Conservation (phyloP, 495 filamentous ascomycete species). For the Penicillium odoratum region DNA sequence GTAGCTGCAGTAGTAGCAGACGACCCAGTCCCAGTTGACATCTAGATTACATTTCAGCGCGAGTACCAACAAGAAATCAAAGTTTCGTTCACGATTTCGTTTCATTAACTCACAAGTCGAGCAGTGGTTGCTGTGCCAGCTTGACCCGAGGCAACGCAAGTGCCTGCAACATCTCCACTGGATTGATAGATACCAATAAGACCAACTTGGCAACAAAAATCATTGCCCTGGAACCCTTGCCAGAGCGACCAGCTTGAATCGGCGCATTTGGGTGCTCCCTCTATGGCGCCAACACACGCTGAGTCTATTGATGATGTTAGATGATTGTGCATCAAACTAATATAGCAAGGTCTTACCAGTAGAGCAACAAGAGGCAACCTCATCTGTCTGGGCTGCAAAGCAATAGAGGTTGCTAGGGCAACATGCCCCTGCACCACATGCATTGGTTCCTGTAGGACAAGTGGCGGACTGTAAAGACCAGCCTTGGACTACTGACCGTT, state of each 20-base stretch:
- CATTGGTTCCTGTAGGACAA: constrained; percentile 15
- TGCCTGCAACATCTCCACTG: constrained; percentile 16
- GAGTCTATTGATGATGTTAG: constrained; percentile 3
- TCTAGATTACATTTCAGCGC: not conserved
- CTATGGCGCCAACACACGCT: constrained; percentile 19
- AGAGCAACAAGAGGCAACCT: constrained; percentile 24
- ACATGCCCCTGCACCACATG: constrained; percentile 21
- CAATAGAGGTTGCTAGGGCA: constrained; percentile 20
- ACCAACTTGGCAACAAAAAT: constrained; percentile 22
- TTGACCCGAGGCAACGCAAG: constrained; percentile 17
- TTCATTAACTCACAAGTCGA: not conserved
- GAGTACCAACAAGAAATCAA: not conserved
- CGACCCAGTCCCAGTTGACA: constrained; percentile 4
- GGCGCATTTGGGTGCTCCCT: constrained; percentile 19
- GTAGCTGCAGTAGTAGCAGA: not conserved
- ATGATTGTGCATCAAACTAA: not conserved
- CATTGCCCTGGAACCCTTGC: constrained; percentile 21
- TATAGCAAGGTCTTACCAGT: constrained; percentile 9
- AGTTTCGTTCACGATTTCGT: not conserved
- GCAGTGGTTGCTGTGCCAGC: constrained; percentile 5
- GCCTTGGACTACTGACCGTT: constrained; percentile 14
- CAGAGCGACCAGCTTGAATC: constrained; percentile 25
- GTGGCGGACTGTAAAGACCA: constrained; percentile 23
- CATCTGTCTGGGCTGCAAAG: constrained; percentile 14
- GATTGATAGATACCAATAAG: constrained; percentile 18